phyloP scores from a whole-genome alignment of 805 yeast genomes.

The Schizosaccharomyces lindneri region DNA sequence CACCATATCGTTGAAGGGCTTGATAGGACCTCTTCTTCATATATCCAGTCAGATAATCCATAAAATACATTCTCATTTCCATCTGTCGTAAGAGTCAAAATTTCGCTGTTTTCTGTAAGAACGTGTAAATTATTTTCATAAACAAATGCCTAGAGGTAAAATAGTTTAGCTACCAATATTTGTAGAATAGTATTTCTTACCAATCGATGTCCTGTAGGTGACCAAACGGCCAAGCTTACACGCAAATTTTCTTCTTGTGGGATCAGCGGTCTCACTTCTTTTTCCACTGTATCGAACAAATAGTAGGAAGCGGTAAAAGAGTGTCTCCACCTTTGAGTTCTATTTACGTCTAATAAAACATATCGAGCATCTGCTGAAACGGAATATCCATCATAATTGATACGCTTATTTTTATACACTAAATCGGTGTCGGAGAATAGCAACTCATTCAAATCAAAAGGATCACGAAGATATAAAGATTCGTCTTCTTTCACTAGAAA shows the following conservation, averaged over 20 bases:
- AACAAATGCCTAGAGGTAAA: slow-evolving; percentile 25
- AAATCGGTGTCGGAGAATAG: neutral
- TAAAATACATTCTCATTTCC: slow-evolving; percentile 47
- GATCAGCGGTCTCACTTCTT: slow-evolving; percentile 4
- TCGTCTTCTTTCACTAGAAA: neutral
- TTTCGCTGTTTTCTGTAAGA: slow-evolving; percentile 9
- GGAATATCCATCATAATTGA: neutral
- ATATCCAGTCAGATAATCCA: slow-evolving; percentile 87
- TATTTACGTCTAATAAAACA: neutral
- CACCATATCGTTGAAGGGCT: slow-evolving; percentile 61
- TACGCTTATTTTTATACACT: neutral
- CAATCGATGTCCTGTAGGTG: slow-evolving; percentile 42
- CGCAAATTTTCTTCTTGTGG: slow-evolving; percentile 23
- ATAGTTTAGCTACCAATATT: too few relatives aligned
- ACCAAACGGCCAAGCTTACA: slow-evolving; percentile 21
- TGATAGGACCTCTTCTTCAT: slow-evolving; percentile 68
- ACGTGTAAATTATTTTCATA: slow-evolving; percentile 41
- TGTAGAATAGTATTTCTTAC: too few relatives aligned
- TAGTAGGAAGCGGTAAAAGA: neutral
- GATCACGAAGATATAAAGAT: neutral
- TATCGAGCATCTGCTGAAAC: neutral
- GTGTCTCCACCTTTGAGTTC: neutral
- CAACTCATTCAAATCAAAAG: neutral
- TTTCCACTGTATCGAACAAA: neutral
- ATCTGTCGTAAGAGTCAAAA: slow-evolving; percentile 27